phyloP scores from a whole-genome alignment of 176 grass and related monocot species.

The Rhynchospora tenuis region DNA sequence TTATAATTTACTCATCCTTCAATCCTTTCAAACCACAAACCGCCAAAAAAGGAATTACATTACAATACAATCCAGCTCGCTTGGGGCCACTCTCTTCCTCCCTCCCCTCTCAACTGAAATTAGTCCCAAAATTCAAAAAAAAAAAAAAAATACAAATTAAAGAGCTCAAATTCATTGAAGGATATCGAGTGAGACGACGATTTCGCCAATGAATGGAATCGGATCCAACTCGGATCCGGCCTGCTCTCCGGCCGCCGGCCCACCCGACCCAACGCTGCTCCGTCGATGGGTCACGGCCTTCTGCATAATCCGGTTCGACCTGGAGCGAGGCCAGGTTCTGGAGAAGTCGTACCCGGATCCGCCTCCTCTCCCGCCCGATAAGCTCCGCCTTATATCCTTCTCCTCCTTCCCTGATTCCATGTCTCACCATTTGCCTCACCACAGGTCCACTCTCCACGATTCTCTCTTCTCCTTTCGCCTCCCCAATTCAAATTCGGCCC shows the following conservation, averaged over 20 bases:
- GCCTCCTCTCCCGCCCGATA: constrained; percentile 48
- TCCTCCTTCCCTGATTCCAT: constrained; percentile 99
- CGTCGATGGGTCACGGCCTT: constrained; percentile 75
- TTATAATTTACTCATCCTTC: not conserved
- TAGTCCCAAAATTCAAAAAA: not conserved
- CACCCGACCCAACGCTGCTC: constrained; percentile 45
- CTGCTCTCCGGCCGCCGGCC: not conserved
- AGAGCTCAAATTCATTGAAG: not conserved
- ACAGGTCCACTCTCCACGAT: constrained; percentile 86
- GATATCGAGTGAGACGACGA: not conserved
- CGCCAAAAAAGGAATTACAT: not conserved
- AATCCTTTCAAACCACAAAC: not conserved
- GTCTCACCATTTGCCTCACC: constrained; percentile 90
- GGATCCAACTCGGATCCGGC: constrained; percentile 53
- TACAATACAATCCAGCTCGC: not conserved
- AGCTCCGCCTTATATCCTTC: constrained; percentile 78
- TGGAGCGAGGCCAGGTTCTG: constrained; percentile 85
- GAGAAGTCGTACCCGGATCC: constrained; percentile 67
- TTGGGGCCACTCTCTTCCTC: not conserved
- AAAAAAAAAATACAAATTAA: not conserved
- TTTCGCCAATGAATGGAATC: constrained; percentile 51
- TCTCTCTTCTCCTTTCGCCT: constrained; percentile 95
- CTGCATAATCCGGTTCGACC: constrained; percentile 90
- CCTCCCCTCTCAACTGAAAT: not conserved
- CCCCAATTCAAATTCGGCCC: constrained; percentile 31